phyloP scores from a whole-genome alignment of 306 rosid genomes.

The Prunus fruticosa region DNA sequence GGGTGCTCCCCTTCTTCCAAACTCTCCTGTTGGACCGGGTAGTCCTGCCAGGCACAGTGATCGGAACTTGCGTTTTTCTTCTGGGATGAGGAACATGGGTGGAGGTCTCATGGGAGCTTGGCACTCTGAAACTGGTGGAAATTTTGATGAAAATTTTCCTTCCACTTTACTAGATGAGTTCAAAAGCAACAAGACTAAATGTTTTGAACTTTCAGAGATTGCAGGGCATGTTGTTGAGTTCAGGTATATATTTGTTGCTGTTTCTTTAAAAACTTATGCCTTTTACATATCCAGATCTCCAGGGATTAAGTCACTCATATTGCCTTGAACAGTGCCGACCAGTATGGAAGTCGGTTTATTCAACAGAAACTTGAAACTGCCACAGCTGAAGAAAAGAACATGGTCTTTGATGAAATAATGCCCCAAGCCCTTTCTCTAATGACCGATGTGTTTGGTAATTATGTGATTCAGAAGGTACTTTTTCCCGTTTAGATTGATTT shows the following conservation, averaged over 20 bases:
- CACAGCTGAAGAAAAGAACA: conserved; percentile 76
- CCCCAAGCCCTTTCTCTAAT: conserved; percentile 87
- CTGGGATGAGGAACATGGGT: conserved; percentile 79
- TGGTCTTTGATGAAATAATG: conserved; percentile 93
- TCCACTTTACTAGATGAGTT: conserved; percentile 88
- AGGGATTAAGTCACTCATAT: background rate
- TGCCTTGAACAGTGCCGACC: conserved; percentile 66
- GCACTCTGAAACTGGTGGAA: conserved; percentile 70
- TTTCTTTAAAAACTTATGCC: background rate
- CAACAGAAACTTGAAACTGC: conserved; percentile 97
- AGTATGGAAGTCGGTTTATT: conserved; percentile 92
- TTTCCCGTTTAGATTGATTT: background rate
- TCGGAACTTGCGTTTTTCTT: conserved; percentile 63
- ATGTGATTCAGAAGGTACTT: conserved; percentile 92
- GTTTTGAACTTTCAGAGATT: conserved; percentile 87
- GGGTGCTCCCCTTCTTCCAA: conserved; percentile 58
- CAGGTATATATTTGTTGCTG: conserved; percentile 43
- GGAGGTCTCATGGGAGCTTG: conserved; percentile 78
- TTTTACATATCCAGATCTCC: background rate
- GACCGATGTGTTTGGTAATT: conserved; percentile 98
- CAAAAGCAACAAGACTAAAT: conserved; percentile 76
- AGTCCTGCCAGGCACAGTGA: conserved; percentile 79
- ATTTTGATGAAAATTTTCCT: conserved; percentile 65
- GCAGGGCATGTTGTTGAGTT: conserved; percentile 69
- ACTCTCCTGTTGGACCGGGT: conserved; percentile 81